Evolutionary conservation across 2,329 filamentous ascomycete genomes (phyloP).

Genomic region (Periconia sp.): DNA sequence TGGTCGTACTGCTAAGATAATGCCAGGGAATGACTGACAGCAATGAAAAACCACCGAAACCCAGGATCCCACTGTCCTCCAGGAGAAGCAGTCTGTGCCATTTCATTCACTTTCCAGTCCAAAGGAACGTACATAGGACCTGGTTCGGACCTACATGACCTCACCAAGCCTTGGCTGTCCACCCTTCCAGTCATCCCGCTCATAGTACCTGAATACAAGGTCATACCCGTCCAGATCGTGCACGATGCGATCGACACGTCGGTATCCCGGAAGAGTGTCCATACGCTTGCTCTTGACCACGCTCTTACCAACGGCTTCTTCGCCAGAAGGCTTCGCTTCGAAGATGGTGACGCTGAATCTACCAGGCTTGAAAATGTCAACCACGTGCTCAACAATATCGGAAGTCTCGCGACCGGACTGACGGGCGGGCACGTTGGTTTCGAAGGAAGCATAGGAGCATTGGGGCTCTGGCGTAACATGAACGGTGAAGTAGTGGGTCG

Average conservation of each 20-base stretch:
- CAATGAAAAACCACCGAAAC: too few relatives aligned
- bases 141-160: conserved; percentile 17
- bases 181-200: conserved; percentile 81
- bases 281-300: conserved; percentile 58
- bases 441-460: conserved; percentile 97
- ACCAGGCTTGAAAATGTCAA: conserved; percentile 95
- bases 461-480: conserved; percentile 97
- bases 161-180: conserved; percentile 69
- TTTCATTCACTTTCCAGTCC: too few relatives aligned
- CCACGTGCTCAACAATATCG: conserved; percentile 91
- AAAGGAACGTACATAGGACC: too few relatives aligned
- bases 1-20: too few relatives aligned
- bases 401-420: conserved; percentile 87
- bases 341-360: conserved; percentile 97
- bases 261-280: conserved; percentile 84
- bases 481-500: conserved; percentile 90
- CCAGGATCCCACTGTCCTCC: too few relatives aligned
- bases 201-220: conserved; percentile 94
- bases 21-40: too few relatives aligned
- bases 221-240: conserved; percentile 98
- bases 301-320: conserved; percentile 49
- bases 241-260: conserved; percentile 89
- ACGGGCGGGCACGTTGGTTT: conserved; percentile 92
- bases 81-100: too few relatives aligned
- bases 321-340: conserved; percentile 73